Conservation (phyloP, 805 yeast species). For the Metschnikowia arizonensis region DNA sequence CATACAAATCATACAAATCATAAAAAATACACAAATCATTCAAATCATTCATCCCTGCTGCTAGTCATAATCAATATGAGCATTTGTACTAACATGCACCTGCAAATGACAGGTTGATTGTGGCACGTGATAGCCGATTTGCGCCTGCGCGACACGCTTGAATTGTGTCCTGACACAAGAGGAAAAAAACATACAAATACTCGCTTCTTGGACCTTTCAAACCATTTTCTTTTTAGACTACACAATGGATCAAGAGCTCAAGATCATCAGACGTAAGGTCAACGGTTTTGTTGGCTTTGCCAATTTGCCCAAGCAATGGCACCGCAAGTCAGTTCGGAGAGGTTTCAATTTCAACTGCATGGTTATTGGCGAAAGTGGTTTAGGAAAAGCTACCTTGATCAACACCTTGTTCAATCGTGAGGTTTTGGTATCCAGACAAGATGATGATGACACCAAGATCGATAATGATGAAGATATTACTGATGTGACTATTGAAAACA, state of each 20-base stretch:
- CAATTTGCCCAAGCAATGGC: conserved; percentile 98
- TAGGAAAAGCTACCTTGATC: conserved; percentile 89
- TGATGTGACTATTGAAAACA: conserved; percentile 26
- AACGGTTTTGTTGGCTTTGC: conserved; percentile 96
- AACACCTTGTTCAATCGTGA: conserved; percentile 72
- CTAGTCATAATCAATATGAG: too few species aligned
- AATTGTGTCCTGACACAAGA: conserved; percentile 13
- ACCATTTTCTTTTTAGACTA: conserved; percentile 2
- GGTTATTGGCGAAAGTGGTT: conserved; percentile 88
- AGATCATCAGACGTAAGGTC: conserved; percentile 75
- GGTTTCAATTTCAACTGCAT: conserved; percentile 87
- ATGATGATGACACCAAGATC: conserved; percentile 4
- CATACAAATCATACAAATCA: too few species aligned
- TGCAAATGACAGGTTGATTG: background rate
- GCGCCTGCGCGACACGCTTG: conserved; percentile 7
- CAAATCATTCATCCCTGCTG: too few species aligned
- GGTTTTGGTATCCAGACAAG: conserved; percentile 20
- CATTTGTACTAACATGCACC: too few species aligned
- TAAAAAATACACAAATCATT: too few species aligned
- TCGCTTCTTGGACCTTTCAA: background rate
- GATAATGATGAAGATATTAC: conserved; percentile 16
- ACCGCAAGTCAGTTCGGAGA: conserved; percentile 61
- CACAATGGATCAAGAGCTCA: conserved; percentile 39
- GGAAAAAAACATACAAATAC: conserved; percentile 6
- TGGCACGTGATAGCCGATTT: conserved; percentile 3